These are phyloP conservation scores for Plasmodium inui DNA, from an alignment of 169 alveolate species.

Conservation along the genomic window DNA sequence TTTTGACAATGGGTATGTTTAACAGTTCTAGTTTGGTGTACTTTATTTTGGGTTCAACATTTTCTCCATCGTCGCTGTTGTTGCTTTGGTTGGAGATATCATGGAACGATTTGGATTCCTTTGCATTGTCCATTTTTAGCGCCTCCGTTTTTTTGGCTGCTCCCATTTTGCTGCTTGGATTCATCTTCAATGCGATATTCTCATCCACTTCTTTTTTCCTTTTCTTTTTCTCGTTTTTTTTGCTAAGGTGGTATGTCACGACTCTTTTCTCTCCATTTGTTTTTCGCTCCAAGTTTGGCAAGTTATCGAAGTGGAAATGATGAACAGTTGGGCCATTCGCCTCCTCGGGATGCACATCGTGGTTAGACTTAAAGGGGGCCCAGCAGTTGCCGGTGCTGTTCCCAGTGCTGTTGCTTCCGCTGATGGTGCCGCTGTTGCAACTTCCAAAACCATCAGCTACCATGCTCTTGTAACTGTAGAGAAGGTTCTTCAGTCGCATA, in stretches of 20 bases:
- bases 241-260: not conserved
- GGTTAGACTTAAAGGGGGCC: not conserved
- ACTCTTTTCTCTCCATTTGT: not conserved
- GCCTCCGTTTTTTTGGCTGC: not conserved
- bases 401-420: not conserved
- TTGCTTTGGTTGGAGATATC: not conserved
- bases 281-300: not conserved
- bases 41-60: not conserved
- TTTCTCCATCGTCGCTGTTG: not conserved
- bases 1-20: constrained; percentile 31
- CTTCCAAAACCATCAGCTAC: not conserved
- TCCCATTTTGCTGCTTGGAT: not conserved
- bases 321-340: not conserved
- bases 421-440: not conserved
- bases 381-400: not conserved
- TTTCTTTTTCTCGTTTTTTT: constrained; percentile 16
- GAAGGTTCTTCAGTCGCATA: not conserved
- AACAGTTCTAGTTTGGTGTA: constrained; percentile 4
- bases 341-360: not conserved
- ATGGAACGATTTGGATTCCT: not conserved
- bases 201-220: constrained; percentile 8
- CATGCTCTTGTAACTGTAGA: not conserved
- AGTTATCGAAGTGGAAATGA: not conserved
- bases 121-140: not conserved
- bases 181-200: not conserved